Evolutionary conservation across 371 early-diverging fungal genomes (phyloP).

Genomic region (Actinomucor elegans): DNA sequence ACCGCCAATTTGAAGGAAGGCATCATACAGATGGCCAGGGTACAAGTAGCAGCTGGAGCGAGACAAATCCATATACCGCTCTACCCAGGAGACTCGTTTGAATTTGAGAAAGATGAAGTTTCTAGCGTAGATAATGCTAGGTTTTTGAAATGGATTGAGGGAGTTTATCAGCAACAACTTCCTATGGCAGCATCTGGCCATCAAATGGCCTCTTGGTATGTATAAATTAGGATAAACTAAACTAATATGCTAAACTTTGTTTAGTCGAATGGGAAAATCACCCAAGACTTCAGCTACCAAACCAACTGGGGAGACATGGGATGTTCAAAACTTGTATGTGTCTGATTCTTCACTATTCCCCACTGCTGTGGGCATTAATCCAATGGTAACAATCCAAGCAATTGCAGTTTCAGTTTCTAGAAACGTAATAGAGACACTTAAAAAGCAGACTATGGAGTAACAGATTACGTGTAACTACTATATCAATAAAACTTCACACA

Average conservation of each 20-base stretch:
- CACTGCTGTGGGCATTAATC: slow-evolving; percentile 68
- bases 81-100: slow-evolving; percentile 16
- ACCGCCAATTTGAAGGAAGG: slow-evolving; percentile 63
- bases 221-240: too few relatives aligned
- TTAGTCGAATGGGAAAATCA: slow-evolving; percentile 56
- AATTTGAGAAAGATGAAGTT: slow-evolving; percentile 21
- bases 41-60: slow-evolving; percentile 46
- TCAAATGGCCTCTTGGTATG: slow-evolving; percentile 69
- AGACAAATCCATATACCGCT: slow-evolving; percentile 41
- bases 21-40: slow-evolving; percentile 61
- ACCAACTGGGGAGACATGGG: slow-evolving; percentile 67
- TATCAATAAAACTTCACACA: neutral
- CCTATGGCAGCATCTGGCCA: slow-evolving; percentile 46
- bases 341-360: slow-evolving; percentile 69
- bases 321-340: slow-evolving; percentile 63
- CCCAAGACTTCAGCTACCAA: slow-evolving; percentile 53
- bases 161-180: slow-evolving; percentile 8
- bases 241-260: neutral
- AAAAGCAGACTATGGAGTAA: neutral
- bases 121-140: slow-evolving; percentile 33
- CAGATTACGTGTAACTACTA: too few relatives aligned
- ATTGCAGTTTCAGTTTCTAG: slow-evolving; percentile 33
- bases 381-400: slow-evolving; percentile 59
- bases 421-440: neutral
- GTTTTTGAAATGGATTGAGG: slow-evolving; percentile 29